Evolutionary conservation across 2,329 filamentous ascomycete species (phyloP).

Genomic region (Epichloe hybrida): DNA sequence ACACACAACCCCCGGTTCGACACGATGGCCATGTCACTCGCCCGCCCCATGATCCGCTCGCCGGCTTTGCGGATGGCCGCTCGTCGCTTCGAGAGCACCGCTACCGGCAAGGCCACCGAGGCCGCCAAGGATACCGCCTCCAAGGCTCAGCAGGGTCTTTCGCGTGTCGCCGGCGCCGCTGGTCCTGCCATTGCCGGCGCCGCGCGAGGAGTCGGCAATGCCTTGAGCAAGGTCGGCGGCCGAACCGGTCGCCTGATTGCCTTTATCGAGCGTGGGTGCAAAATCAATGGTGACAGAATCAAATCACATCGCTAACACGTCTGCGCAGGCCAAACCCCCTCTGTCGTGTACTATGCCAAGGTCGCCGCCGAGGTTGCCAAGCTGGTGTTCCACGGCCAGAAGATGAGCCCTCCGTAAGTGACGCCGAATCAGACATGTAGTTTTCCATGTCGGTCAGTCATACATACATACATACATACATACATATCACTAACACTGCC

Average conservation of each 20-base stretch:
- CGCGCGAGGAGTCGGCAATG: conserved; percentile 50
- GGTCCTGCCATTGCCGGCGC: conserved; percentile 64
- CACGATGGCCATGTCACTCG: conserved; percentile 22
- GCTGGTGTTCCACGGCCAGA: conserved; percentile 75
- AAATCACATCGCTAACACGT: background rate
- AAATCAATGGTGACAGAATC: no score
- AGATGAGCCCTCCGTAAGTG: conserved; percentile 93
- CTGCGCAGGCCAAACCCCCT: conserved; percentile 62
- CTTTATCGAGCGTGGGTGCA: conserved; percentile 71
- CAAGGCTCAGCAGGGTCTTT: conserved; percentile 65
- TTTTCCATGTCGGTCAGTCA: no score
- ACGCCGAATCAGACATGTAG: background rate
- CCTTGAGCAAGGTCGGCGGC: conserved; percentile 67
- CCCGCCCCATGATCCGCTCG: conserved; percentile 33
- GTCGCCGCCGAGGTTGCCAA: conserved; percentile 79
- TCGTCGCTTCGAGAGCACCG: conserved; percentile 49
- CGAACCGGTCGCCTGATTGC: conserved; percentile 65
- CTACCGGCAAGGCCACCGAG: conserved; percentile 26
- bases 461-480: background rate
- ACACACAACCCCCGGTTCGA: conserved; percentile 1
- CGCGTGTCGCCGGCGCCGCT: conserved; percentile 66
- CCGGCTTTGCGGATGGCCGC: conserved; percentile 31
- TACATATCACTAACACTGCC: conserved; percentile 3
- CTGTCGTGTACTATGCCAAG: conserved; percentile 80
- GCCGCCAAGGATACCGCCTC: conserved; percentile 24